phyloP scores from a whole-genome alignment of 2,329 filamentous ascomycete genomes.

The Fusarium bulbicola region DNA sequence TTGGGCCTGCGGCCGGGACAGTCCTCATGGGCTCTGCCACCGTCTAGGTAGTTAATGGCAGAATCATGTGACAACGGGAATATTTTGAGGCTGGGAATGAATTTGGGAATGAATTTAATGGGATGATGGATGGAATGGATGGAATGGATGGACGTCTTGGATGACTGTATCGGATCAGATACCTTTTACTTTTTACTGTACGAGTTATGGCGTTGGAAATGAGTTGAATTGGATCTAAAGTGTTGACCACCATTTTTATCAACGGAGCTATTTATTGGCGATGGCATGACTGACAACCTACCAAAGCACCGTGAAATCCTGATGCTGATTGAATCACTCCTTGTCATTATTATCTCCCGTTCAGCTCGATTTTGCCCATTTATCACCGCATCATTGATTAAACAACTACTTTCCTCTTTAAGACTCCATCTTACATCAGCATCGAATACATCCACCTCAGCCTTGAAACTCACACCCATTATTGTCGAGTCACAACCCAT shows the following conservation, averaged over 20 bases:
- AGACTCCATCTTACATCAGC: neutral
- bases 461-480: neutral
- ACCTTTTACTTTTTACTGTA: neutral
- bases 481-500: neutral
- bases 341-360: neutral
- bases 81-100: neutral
- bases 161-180: neutral
- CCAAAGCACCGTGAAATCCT: neutral
- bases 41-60: conserved; percentile 12
- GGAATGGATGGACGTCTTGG: neutral
- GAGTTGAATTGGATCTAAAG: neutral
- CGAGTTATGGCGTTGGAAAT: conserved; percentile 2
- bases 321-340: neutral
- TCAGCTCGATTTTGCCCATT: neutral
- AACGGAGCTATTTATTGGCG: neutral
- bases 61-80: neutral
- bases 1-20: conserved; percentile 40
- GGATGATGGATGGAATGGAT: neutral
- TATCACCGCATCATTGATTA: neutral
- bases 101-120: neutral
- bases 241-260: neutral
- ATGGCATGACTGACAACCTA: neutral
- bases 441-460: neutral
- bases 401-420: neutral
- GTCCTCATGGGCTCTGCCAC: conserved; percentile 36